Conservation (phyloP, 768 basidiomycete species). For the Lentinula lateritia region DNA sequence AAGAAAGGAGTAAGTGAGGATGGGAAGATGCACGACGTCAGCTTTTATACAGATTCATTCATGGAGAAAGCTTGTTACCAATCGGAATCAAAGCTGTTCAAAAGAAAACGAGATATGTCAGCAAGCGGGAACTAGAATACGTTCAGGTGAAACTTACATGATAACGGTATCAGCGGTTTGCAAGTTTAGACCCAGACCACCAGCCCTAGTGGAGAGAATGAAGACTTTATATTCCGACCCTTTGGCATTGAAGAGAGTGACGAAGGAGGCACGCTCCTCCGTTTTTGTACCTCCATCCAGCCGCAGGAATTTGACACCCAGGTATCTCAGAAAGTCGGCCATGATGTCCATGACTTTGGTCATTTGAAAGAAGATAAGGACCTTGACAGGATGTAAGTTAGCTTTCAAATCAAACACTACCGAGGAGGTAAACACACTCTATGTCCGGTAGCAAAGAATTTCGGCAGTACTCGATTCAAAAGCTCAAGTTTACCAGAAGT, state of each 20-base stretch:
- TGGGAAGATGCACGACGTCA: slow-evolving; percentile 11
- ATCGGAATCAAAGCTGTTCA: slow-evolving; percentile 68
- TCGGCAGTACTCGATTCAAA: slow-evolving; percentile 86
- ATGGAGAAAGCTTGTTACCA: slow-evolving; percentile 33
- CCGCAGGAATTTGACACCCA: slow-evolving; percentile 82
- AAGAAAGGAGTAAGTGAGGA: not conserved
- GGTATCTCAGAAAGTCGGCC: slow-evolving; percentile 90
- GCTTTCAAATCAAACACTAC: not conserved
- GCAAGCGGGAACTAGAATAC: slow-evolving; percentile 3
- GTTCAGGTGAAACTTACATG: slow-evolving; percentile 51
- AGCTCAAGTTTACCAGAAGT: slow-evolving; percentile 93
- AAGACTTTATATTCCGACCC: slow-evolving; percentile 86
- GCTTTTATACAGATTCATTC: not conserved
- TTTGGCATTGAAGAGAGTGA: slow-evolving; percentile 85
- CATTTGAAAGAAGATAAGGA: slow-evolving; percentile 99
- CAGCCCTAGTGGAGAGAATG: slow-evolving; percentile 90
- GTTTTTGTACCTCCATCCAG: slow-evolving; percentile 97
- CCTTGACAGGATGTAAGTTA: slow-evolving; percentile 36
- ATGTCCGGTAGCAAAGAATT: slow-evolving; percentile 89
- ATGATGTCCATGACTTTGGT: slow-evolving; percentile 99
- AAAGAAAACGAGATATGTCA: slow-evolving; percentile 9
- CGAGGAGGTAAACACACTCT: slow-evolving; percentile 44
- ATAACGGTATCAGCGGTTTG: slow-evolving; percentile 96
- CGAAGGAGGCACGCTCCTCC: slow-evolving; percentile 85
- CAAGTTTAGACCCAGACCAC: slow-evolving; percentile 90